phyloP scores from a whole-genome alignment of 768 basidiomycete species.

The Tylopilus sp. region DNA sequence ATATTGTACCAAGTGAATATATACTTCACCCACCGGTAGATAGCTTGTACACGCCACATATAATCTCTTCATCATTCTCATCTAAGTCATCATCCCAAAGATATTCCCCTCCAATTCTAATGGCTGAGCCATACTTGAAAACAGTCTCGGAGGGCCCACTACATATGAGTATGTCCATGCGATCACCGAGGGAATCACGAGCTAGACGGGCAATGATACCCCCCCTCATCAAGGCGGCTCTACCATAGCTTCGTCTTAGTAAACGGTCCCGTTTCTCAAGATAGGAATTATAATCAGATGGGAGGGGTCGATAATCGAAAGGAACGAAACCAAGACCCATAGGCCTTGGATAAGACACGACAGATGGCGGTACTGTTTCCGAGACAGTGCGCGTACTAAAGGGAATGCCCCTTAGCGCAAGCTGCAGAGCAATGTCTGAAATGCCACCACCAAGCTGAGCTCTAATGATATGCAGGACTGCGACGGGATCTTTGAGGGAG shows the following conservation, averaged over 20 bases:
- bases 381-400: neutral
- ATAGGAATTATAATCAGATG: neutral
- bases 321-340: neutral
- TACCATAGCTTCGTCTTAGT: neutral
- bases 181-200: neutral
- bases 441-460: neutral
- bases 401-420: neutral
- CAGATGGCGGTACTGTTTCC: neutral
- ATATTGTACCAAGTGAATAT: neutral
- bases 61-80: neutral
- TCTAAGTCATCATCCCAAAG: conserved; percentile 4
- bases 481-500: neutral
- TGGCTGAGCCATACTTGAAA: neutral
- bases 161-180: neutral
- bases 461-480: neutral
- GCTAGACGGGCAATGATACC: neutral
- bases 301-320: neutral
- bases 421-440: neutral
- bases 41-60: conserved; percentile 1
- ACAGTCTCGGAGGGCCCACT: neutral
- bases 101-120: neutral
- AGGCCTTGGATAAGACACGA: neutral
- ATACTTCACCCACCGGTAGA: neutral
- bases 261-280: conserved; percentile 1
- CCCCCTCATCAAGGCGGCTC: conserved; percentile 2